Conservation (phyloP, 495 filamentous ascomycete species). For the Penicillium fimorum region DNA sequence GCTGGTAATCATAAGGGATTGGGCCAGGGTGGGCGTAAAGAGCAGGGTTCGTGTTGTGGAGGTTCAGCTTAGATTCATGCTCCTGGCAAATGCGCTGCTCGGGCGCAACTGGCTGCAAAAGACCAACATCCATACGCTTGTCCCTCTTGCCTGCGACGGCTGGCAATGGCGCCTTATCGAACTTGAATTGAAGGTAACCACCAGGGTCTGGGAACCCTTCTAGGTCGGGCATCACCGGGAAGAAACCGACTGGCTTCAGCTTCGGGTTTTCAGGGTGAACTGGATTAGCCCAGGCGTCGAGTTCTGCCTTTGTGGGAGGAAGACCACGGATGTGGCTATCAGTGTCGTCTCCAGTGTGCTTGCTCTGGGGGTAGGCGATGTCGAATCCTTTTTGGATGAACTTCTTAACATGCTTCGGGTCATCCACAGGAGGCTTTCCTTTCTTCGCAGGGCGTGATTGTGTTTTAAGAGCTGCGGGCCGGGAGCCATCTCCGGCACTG, state of each 20-base stretch:
- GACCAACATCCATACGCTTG: slow-evolving; percentile 71
- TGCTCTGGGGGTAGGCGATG: slow-evolving; percentile 68
- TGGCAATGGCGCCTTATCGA: slow-evolving; percentile 74
- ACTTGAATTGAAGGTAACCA: slow-evolving; percentile 85
- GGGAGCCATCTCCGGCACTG: slow-evolving; percentile 39
- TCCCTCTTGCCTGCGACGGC: slow-evolving; percentile 62
- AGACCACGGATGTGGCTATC: slow-evolving; percentile 53
- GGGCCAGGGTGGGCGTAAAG: slow-evolving; percentile 59
- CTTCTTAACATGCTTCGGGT: slow-evolving; percentile 77
- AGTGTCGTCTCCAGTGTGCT: slow-evolving; percentile 54
- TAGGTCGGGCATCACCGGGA: slow-evolving; percentile 83
- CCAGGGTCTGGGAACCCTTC: slow-evolving; percentile 83
- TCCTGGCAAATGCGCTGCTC: slow-evolving; percentile 46
- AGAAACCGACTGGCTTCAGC: slow-evolving; percentile 73
- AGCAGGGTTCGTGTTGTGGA: slow-evolving; percentile 61
- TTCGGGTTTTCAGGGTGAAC: slow-evolving; percentile 81
- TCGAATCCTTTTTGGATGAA: slow-evolving; percentile 85
- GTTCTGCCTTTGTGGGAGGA: slow-evolving; percentile 54
- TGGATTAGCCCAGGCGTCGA: slow-evolving; percentile 68
- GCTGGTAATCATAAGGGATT: slow-evolving; percentile 72
- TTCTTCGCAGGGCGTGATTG: slow-evolving; percentile 46
- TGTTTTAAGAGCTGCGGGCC: slow-evolving; percentile 31
- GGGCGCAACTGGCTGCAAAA: slow-evolving; percentile 66
- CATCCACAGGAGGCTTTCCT: slow-evolving; percentile 56
- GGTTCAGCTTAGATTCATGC: slow-evolving; percentile 52